phyloP scores from a whole-genome alignment of 2,329 filamentous ascomycete genomes.

The Shiraia bambusicola region DNA sequence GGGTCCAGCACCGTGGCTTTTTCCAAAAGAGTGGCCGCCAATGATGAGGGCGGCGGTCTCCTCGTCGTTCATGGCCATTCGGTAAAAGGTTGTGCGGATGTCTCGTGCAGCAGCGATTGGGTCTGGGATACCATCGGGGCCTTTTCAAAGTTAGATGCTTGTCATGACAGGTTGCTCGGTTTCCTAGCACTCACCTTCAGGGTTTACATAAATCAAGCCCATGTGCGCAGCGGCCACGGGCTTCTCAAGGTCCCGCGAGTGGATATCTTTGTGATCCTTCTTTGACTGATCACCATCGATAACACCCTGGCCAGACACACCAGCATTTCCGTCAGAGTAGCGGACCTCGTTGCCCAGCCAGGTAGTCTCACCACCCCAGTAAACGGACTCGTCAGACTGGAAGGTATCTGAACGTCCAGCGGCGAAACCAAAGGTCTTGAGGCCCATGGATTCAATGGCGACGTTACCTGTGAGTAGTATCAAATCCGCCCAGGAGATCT shows the following conservation, averaged over 20 bases:
- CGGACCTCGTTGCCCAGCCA: constrained; percentile 75
- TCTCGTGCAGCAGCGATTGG: constrained; percentile 68
- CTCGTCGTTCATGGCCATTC: constrained; percentile 83
- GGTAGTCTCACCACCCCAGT: constrained; percentile 75
- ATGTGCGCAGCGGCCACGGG: constrained; percentile 70
- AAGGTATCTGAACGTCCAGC: constrained; percentile 71
- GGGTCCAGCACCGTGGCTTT: constrained; percentile 73
- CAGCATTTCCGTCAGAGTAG: constrained; percentile 57
- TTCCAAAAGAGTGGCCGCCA: constrained; percentile 77
- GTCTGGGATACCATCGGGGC: constrained; percentile 71
- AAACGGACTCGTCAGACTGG: constrained; percentile 73
- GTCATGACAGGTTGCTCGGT: neutral
- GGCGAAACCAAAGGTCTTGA: constrained; percentile 72
- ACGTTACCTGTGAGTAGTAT: constrained; percentile 73
- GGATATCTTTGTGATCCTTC: constrained; percentile 38
- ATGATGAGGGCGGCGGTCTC: constrained; percentile 79
- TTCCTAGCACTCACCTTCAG: constrained; percentile 50
- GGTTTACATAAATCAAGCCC: constrained; percentile 82
- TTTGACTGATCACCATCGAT: constrained; percentile 37
- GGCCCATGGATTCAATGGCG: constrained; percentile 74
- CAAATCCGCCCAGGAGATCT: constrained; percentile 79
- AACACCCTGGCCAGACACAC: constrained; percentile 46
- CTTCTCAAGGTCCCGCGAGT: constrained; percentile 64
- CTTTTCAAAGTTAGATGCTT: constrained; percentile 33
- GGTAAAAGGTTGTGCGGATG: constrained; percentile 72